phyloP scores from a whole-genome alignment of 139 green algal genomes.

The Micractinium sp. region DNA sequence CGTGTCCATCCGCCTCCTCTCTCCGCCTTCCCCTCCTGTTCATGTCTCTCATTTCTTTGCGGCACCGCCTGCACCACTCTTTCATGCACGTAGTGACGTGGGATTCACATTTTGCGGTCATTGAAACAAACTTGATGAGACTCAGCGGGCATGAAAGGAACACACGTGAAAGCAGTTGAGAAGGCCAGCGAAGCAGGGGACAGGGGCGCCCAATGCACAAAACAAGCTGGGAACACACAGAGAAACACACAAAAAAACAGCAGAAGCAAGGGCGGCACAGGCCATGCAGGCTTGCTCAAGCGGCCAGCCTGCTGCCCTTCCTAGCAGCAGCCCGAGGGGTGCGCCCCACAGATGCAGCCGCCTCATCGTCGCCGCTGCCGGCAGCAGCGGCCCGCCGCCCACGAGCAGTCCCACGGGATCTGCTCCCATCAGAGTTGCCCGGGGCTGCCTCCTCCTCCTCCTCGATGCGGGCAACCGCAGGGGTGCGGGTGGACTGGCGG shows the following conservation, averaged over 20 bases:
- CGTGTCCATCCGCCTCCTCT: no score
- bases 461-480: background rate
- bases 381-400: background rate
- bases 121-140: no score
- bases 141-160: no score
- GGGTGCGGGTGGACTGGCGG: conserved; percentile 17
- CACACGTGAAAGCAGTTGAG: no score
- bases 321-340: background rate
- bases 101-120: no score
- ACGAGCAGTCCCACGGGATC: background rate
- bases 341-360: background rate
- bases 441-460: background rate
- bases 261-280: background rate
- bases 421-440: background rate
- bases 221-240: background rate
- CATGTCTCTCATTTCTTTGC: no score
- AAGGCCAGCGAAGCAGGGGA: background rate
- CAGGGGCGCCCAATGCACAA: background rate
- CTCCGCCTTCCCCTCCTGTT: no score
- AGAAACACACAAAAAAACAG: background rate
- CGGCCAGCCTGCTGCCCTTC: conserved; percentile 4
- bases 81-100: no score
- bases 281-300: background rate
- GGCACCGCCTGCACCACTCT: no score
- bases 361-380: background rate